phyloP scores from a whole-genome alignment of 441 rosid species.

The Adansonia gregorii region DNA sequence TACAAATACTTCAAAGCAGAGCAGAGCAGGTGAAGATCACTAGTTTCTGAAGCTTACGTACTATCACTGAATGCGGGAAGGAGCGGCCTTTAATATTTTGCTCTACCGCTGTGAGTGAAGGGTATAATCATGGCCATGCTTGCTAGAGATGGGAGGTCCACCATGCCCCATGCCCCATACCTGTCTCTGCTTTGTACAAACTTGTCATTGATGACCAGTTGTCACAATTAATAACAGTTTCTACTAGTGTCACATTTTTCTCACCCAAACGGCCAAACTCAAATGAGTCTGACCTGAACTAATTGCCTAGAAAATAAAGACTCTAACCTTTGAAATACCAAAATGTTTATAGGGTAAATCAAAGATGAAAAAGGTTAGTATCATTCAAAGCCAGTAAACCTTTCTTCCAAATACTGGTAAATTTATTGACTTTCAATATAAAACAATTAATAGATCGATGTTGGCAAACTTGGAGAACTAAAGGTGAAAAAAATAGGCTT shows the following conservation, averaged over 20 bases:
- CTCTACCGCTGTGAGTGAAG: not conserved
- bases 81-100: constrained; percentile 8
- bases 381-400: not conserved
- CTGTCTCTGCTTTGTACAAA: not conserved
- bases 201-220: not conserved
- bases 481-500: not conserved
- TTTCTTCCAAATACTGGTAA: not conserved
- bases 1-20: not conserved
- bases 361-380: not conserved
- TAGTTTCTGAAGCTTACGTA: not conserved
- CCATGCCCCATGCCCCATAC: not conserved
- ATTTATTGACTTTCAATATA: too few species aligned
- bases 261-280: not conserved
- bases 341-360: not conserved
- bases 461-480: not conserved
- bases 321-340: not conserved
- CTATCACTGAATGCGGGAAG: not conserved
- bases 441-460: not conserved
- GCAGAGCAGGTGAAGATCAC: too few species aligned
- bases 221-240: too few species aligned
- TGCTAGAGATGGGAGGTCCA: not conserved
- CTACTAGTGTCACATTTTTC: too few species aligned
- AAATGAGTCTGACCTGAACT: not conserved
- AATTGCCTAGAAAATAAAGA: not conserved
- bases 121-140: not conserved